These are phyloP conservation scores for Paecilomyces sp. DNA, from an alignment of 2,329 filamentous ascomycete species.

Conservation along the genomic window DNA sequence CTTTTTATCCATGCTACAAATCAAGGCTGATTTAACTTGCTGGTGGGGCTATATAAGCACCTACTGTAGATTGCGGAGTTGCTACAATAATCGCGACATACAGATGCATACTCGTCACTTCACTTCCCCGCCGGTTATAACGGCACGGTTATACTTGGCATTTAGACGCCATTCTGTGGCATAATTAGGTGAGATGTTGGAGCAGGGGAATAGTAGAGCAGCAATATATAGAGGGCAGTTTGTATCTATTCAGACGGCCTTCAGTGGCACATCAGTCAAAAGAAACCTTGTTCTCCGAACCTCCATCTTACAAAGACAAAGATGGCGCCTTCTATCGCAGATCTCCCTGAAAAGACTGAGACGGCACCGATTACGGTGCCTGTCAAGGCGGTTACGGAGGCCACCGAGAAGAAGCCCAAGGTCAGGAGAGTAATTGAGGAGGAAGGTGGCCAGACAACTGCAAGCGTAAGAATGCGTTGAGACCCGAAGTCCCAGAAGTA, in stretches of 20 bases:
- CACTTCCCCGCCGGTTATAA: neutral
- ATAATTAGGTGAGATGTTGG: neutral
- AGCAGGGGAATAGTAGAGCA: neutral
- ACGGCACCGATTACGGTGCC: neutral
- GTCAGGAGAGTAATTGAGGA: conserved; percentile 15
- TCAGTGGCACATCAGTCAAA: neutral
- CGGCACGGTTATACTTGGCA: neutral
- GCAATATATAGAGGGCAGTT: neutral
- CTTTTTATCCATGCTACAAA: neutral
- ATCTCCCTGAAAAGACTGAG: neutral
- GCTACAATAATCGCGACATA: neutral
- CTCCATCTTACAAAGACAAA: neutral
- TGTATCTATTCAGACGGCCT: neutral
- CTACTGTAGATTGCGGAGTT: neutral
- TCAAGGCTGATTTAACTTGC: neutral
- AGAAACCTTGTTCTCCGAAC: neutral
- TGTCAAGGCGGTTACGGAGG: neutral
- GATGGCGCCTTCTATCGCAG: neutral
- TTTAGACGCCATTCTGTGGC: neutral
- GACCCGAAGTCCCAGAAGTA: neutral
- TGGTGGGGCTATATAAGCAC: neutral
- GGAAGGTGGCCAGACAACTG: conserved; percentile 15
- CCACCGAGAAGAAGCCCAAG: conserved; percentile 5
- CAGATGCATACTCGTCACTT: neutral
- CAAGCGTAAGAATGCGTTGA: conserved; percentile 9